Evolutionary conservation across 352 stramenopile species (phyloP).

Genomic region (Globisporangium mamillatum): DNA sequence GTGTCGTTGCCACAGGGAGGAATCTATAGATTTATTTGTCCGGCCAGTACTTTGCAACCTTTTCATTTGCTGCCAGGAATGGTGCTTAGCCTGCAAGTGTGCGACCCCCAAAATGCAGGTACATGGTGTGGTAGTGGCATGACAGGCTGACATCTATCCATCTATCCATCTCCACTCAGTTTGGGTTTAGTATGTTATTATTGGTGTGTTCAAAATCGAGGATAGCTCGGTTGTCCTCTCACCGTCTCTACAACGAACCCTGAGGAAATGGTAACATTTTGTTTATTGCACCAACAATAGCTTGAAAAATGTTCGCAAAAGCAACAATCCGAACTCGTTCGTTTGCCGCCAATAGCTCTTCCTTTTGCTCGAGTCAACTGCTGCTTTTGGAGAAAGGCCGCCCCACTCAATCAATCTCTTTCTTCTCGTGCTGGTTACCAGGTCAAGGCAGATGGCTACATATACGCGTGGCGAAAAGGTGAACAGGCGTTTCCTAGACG

Average conservation of each 20-base stretch:
- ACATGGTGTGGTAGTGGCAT: background rate
- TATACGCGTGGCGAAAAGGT: background rate
- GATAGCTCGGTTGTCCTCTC: background rate
- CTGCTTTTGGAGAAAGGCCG: background rate
- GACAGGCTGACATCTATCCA: background rate
- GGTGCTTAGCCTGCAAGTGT: background rate
- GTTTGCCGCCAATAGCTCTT: background rate
- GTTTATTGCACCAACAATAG: background rate
- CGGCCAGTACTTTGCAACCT: no score
- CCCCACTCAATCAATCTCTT: background rate
- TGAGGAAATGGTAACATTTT: background rate
- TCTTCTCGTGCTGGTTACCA: constrained; percentile 7
- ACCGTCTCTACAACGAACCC: background rate
- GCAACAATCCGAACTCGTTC: background rate
- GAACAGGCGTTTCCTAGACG: background rate
- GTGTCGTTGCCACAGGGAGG: background rate
- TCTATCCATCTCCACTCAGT: background rate
- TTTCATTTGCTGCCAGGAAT: no score
- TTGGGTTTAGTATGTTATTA: background rate
- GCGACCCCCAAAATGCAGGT: background rate
- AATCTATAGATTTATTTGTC: background rate
- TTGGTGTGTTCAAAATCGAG: background rate
- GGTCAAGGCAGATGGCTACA: constrained; percentile 1
- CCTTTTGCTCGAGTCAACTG: background rate
- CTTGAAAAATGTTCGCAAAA: background rate